Conservation (phyloP, 2,329 filamentous ascomycete species). For the Paecilomyces variotii region DNA sequence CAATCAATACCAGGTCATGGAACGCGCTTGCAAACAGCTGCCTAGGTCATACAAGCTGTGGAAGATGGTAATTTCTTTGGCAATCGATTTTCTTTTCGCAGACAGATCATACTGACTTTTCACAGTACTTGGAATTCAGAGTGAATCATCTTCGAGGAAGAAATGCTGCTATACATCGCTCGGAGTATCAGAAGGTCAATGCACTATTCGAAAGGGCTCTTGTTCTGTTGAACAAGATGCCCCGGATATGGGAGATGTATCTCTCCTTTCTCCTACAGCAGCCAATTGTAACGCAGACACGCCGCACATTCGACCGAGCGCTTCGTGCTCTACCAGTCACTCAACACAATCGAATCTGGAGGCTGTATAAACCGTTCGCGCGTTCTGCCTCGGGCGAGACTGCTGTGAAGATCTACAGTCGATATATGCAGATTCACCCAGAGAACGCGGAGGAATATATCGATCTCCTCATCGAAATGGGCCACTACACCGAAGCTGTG, state of each 20-base stretch:
- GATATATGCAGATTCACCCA: slow-evolving; percentile 95
- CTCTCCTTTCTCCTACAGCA: slow-evolving; percentile 83
- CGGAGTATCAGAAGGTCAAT: slow-evolving; percentile 90
- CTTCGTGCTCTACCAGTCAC: slow-evolving; percentile 85
- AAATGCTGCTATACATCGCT: slow-evolving; percentile 70
- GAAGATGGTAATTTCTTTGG: slow-evolving; percentile 62
- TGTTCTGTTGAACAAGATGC: slow-evolving; percentile 97
- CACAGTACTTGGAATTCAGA: slow-evolving; percentile 75
- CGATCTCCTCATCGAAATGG: slow-evolving; percentile 71
- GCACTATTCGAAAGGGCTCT: slow-evolving; percentile 86
- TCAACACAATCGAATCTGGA: slow-evolving; percentile 94
- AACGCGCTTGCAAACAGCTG: not conserved
- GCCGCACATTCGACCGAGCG: slow-evolving; percentile 84
- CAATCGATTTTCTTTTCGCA: not conserved
- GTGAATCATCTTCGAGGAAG: slow-evolving; percentile 71
- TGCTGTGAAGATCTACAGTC: slow-evolving; percentile 84
- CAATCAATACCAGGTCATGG: not conserved
- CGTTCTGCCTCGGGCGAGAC: slow-evolving; percentile 85
- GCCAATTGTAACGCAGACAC: slow-evolving; percentile 79
- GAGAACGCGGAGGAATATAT: slow-evolving; percentile 95
- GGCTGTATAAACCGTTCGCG: slow-evolving; percentile 81
- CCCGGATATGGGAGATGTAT: slow-evolving; percentile 96
- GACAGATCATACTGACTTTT: slow-evolving; percentile 9
- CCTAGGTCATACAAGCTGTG: slow-evolving; percentile 82
- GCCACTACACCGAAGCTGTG: slow-evolving; percentile 83